These are phyloP conservation scores for Amanita pallidorosea DNA, from an alignment of 768 basidiomycete species.

Conservation along the genomic window DNA sequence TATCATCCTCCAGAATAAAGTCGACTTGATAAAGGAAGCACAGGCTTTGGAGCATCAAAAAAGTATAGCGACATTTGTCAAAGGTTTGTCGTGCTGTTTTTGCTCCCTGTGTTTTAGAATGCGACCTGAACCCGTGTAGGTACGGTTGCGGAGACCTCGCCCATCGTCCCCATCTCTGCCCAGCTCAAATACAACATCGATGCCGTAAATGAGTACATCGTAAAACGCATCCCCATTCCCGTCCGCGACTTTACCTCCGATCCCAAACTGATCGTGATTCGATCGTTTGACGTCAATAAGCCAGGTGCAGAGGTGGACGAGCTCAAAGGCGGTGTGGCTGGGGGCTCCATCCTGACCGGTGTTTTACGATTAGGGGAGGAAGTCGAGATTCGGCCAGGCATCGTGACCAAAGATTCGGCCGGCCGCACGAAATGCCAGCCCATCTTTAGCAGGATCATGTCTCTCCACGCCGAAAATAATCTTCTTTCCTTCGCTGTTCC, in stretches of 20 bases:
- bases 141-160: conserved; percentile 93
- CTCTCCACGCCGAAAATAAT: conserved; percentile 92
- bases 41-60: conserved; percentile 95
- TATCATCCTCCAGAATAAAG: conserved; percentile 98
- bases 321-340: conserved; percentile 95
- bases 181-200: conserved; percentile 99
- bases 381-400: conserved; percentile 94
- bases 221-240: conserved; percentile 92
- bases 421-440: conserved; percentile 90
- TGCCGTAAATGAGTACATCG: conserved; percentile 98
- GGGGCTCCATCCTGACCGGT: conserved; percentile 91
- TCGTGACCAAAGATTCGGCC: conserved; percentile 89
- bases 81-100: conserved; percentile 47
- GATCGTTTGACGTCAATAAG: conserved; percentile 99
- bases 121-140: conserved; percentile 35
- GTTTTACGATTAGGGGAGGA: conserved; percentile 85
- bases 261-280: conserved; percentile 94
- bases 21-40: conserved; percentile 92
- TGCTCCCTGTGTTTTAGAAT: neutral
- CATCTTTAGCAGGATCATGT: conserved; percentile 85
- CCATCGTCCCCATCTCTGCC: conserved; percentile 97
- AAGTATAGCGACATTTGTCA: conserved; percentile 91
- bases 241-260: conserved; percentile 86
- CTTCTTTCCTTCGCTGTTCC: conserved; percentile 92
- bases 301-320: conserved; percentile 96